These are phyloP conservation scores for Penicillium freii DNA, from an alignment of 2,329 filamentous ascomycete genomes.

Conservation along the genomic window DNA sequence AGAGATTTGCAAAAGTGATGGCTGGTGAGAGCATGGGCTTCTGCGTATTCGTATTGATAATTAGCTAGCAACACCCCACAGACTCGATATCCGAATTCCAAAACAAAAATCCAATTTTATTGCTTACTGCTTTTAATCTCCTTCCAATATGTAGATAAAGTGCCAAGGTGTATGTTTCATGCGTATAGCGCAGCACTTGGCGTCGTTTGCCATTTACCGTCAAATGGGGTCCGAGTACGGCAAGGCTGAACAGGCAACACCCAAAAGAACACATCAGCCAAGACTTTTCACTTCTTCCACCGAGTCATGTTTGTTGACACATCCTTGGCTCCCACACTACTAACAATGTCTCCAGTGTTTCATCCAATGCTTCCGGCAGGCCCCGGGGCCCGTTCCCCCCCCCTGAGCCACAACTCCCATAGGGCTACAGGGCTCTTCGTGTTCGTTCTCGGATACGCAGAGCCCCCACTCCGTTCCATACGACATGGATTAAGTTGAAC, in stretches of 20 bases:
- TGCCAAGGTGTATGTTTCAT: not conserved
- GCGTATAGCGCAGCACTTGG: not conserved
- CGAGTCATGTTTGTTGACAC: not conserved
- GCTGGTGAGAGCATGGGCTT: not conserved
- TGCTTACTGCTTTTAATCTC: not conserved
- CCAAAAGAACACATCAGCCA: not conserved
- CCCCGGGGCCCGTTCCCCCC: not conserved
- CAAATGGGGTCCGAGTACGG: not conserved
- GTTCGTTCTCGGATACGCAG: not conserved
- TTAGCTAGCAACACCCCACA: not conserved
- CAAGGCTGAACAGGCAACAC: not conserved
- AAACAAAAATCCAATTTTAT: not conserved
- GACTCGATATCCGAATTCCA: not conserved
- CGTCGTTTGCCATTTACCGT: not conserved
- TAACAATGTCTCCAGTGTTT: not conserved
- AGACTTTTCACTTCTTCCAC: not conserved
- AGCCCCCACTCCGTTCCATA: not conserved
- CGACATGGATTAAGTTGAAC: not conserved
- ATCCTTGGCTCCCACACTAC: not conserved
- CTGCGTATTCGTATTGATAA: not conserved
- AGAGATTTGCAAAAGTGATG: not conserved
- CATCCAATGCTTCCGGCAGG: not conserved
- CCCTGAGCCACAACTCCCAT: not conserved
- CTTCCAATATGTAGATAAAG: not conserved
- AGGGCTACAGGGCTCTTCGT: not conserved